A percentile compares a stretch with the other conserved stretches of the same genome.
Conservation (phyloP, 352 stramenopile species). For the Globisporangium irregulare region DNA sequence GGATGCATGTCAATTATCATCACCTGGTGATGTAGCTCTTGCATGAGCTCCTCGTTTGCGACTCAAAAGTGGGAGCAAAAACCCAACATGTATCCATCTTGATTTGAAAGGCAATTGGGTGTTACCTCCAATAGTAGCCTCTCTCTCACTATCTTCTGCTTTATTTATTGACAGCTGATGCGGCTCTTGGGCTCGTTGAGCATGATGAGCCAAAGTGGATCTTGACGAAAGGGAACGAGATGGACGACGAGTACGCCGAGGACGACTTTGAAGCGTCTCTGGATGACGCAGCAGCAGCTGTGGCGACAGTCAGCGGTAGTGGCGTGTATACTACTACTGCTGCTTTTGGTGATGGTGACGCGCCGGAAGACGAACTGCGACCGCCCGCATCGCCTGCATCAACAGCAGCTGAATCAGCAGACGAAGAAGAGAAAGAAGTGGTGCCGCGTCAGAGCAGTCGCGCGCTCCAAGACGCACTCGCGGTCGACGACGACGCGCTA, state of each 20-base stretch:
- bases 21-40: neutral
- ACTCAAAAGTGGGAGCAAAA: neutral
- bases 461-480: slow-evolving; percentile 11
- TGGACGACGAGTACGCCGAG: slow-evolving; percentile 22
- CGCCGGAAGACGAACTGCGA: slow-evolving; percentile 12
- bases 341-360: neutral
- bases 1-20: neutral
- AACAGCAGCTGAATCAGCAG: neutral
- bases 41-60: neutral
- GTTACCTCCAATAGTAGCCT: neutral
- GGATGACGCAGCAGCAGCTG: neutral
- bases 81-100: neutral
- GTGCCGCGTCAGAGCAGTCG: slow-evolving; percentile 7
- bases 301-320: neutral
- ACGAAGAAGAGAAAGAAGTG: neutral
- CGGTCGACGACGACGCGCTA: slow-evolving; percentile 7
- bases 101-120: neutral
- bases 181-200: neutral
- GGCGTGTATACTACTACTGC: neutral
- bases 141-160: neutral
- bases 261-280: slow-evolving; percentile 24
- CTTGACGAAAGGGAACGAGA: neutral
- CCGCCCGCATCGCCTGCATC: slow-evolving; percentile 4
- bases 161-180: neutral
- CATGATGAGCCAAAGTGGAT: neutral